Conservation (phyloP, 495 filamentous ascomycete species). For the Penicillium canariense region DNA sequence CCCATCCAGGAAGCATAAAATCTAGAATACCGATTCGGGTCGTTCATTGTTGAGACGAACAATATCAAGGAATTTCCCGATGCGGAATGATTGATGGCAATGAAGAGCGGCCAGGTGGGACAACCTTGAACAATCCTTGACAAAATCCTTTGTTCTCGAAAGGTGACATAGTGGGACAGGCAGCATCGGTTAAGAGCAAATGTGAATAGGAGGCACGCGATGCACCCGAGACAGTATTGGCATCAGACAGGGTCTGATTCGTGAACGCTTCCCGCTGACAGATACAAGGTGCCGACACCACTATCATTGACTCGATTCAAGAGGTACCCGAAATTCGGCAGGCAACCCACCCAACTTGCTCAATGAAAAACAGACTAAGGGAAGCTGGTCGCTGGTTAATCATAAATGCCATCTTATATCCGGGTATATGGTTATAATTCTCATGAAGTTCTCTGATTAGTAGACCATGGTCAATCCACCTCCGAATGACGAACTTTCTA, state of each 20-base stretch:
- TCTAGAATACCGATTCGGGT: background rate
- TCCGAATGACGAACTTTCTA: conserved; percentile 10
- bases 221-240: no score
- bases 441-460: background rate
- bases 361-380: background rate
- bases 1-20: background rate
- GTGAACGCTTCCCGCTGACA: no score
- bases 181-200: no score
- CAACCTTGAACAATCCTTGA: conserved; percentile 6
- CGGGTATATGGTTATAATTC: conserved; percentile 23
- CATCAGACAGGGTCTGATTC: no score
- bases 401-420: conserved; percentile 18
- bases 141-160: conserved; percentile 23
- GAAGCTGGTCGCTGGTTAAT: background rate
- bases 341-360: background rate
- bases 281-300: no score
- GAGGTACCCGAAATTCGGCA: background rate
- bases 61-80: conserved; percentile 18
- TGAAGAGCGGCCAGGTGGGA: conserved; percentile 8
- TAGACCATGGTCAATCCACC: conserved; percentile 4
- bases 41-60: conserved; percentile 8
- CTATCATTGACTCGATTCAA: background rate
- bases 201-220: no score
- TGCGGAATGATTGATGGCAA: conserved; percentile 27
- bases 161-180: background rate